Evolutionary conservation across 2,329 filamentous ascomycete genomes (phyloP).

Genomic region (Blastomyces parvus): DNA sequence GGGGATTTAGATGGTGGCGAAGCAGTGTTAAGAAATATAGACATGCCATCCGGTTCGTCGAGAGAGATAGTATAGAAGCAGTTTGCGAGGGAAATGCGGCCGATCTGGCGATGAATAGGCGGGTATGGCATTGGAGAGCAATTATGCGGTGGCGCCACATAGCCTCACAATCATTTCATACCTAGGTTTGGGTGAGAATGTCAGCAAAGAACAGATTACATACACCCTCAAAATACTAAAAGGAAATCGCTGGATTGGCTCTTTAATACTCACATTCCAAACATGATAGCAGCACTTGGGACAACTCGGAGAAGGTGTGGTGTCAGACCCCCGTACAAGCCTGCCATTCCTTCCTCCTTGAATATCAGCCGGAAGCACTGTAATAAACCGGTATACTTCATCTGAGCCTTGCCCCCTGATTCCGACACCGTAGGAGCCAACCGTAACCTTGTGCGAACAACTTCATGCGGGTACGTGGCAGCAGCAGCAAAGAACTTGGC

Average conservation of each 20-base stretch:
- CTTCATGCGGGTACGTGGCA: slow-evolving; percentile 85
- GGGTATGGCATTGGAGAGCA: neutral
- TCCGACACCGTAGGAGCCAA: slow-evolving; percentile 74
- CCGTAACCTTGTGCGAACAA: slow-evolving; percentile 70
- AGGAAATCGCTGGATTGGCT: neutral
- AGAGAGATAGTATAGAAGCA: neutral
- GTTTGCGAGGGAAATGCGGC: neutral
- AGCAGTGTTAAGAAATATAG: neutral
- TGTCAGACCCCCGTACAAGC: slow-evolving; percentile 80
- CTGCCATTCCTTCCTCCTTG: slow-evolving; percentile 77
- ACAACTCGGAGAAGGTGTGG: slow-evolving; percentile 86
- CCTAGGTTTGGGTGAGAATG: slow-evolving; percentile 18
- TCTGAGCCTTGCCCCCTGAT: slow-evolving; percentile 50
- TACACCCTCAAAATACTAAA: neutral
- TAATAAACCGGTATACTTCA: slow-evolving; percentile 77
- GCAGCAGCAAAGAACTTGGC: slow-evolving; percentile 79
- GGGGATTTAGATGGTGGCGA: neutral
- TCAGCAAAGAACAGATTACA: neutral
- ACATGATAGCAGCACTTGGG: slow-evolving; percentile 90
- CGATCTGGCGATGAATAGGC: neutral
- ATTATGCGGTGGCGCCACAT: slow-evolving; percentile 28
- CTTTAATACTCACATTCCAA: slow-evolving; percentile 59
- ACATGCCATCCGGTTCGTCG: neutral
- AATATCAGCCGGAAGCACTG: slow-evolving; percentile 84
- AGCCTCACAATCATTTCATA: slow-evolving; percentile 29